Conservation (phyloP, 805 yeast genomes). For the Barnettozyma populi region DNA sequence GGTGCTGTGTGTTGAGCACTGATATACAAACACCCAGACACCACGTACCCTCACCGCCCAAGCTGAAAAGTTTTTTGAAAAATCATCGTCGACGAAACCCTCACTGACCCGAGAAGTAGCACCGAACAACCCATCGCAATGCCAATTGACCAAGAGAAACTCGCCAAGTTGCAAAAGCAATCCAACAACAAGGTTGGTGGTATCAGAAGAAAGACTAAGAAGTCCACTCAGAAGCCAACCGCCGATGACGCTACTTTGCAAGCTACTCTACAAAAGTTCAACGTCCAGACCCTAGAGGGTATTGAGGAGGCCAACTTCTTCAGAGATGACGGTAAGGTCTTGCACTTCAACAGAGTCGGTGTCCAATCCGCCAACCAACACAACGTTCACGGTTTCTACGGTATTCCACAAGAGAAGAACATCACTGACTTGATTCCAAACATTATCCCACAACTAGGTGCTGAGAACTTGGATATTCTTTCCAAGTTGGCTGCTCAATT, state of each 20-base stretch:
- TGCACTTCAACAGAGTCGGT: slow-evolving; percentile 95
- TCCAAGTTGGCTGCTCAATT: slow-evolving; percentile 85
- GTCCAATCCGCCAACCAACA: slow-evolving; percentile 87
- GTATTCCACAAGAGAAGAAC: slow-evolving; percentile 89
- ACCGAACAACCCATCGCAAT: slow-evolving; percentile 28
- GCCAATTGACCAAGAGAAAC: slow-evolving; percentile 92
- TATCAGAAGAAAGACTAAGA: slow-evolving; percentile 90
- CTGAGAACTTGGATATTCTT: slow-evolving; percentile 87
- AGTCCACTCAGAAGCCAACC: slow-evolving; percentile 56
- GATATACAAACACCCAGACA: slow-evolving; percentile 9
- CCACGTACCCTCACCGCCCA: slow-evolving; percentile 3
- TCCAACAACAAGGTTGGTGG: slow-evolving; percentile 78
- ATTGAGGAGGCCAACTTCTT: slow-evolving; percentile 97
- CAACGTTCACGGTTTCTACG: slow-evolving; percentile 93
- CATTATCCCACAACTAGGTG: slow-evolving; percentile 93
- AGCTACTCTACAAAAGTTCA: slow-evolving; percentile 81
- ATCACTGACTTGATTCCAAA: slow-evolving; percentile 90
- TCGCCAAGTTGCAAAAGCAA: slow-evolving; percentile 86
- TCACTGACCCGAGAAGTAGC: not conserved
- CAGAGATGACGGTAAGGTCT: slow-evolving; percentile 92
- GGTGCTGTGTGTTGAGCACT: too few relatives aligned
- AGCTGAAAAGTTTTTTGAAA: slow-evolving; percentile 9
- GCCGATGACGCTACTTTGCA: slow-evolving; percentile 90
- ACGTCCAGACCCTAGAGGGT: slow-evolving; percentile 82
- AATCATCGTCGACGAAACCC: slow-evolving; percentile 8